These are phyloP conservation scores for Bruguiera gymnorhiza DNA, from an alignment of 345 rosid genomes.

Conservation along the genomic window DNA sequence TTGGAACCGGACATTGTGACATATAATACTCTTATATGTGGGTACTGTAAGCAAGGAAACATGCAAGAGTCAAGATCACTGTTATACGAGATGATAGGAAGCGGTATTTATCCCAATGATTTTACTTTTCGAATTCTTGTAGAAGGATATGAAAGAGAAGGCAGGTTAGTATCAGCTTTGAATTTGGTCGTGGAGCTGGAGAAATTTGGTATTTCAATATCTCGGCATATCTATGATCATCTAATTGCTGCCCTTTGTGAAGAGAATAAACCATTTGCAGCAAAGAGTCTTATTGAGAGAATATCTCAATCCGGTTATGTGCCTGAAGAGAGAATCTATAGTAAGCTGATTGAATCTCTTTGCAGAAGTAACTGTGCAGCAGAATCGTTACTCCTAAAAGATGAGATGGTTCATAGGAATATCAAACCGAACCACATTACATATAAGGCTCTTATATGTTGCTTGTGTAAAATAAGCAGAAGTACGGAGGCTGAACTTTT, in stretches of 20 bases:
- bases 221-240: slow-evolving; percentile 47
- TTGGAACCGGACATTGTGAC: slow-evolving; percentile 57
- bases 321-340: slow-evolving; percentile 40
- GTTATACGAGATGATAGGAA: slow-evolving; percentile 66
- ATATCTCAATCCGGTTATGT: slow-evolving; percentile 39
- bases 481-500: slow-evolving; percentile 50
- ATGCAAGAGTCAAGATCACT: slow-evolving; percentile 54
- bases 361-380: slow-evolving; percentile 37
- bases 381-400: slow-evolving; percentile 58
- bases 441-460: slow-evolving; percentile 52
- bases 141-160: slow-evolving; percentile 54
- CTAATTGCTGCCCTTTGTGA: slow-evolving; percentile 53
- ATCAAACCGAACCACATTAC: slow-evolving; percentile 27
- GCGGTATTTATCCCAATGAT: slow-evolving; percentile 50
- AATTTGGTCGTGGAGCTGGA: slow-evolving; percentile 68
- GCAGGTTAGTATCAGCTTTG: slow-evolving; percentile 64
- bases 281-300: slow-evolving; percentile 59
- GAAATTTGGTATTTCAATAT: slow-evolving; percentile 45
- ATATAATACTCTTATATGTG: slow-evolving; percentile 69
- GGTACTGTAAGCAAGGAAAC: slow-evolving; percentile 71
- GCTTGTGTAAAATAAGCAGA: slow-evolving; percentile 49
- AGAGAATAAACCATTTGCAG: slow-evolving; percentile 78
- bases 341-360: slow-evolving; percentile 52
- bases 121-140: slow-evolving; percentile 57
- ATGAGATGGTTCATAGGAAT: slow-evolving; percentile 37